Percentiles rank a stretch among this genome's conserved stretches.
These are phyloP conservation scores for Malassezia yamatoensis DNA, from an alignment of 1,284 basidiomycete species.

Conservation along the genomic window DNA sequence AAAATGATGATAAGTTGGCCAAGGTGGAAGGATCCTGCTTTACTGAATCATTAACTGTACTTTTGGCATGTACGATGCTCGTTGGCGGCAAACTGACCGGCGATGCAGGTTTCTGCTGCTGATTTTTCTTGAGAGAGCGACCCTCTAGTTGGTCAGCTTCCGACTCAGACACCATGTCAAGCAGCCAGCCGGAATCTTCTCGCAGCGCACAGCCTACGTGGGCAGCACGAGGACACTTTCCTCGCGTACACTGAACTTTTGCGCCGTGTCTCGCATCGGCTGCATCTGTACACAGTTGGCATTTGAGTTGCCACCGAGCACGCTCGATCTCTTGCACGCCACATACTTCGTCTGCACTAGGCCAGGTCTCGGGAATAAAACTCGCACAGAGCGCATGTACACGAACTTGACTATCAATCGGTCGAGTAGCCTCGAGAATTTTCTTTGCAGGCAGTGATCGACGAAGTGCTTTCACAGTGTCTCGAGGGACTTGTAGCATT, in stretches of 20 bases:
- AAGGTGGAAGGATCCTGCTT: no score
- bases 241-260: constrained; percentile 85
- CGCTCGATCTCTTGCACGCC: constrained; percentile 34
- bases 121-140: constrained; percentile 1
- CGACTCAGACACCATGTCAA: constrained; percentile 27
- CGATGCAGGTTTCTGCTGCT: no score
- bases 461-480: constrained; percentile 4
- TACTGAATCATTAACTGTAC: no score
- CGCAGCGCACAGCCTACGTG: constrained; percentile 74
- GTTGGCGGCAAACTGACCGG: no score
- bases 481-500: constrained; percentile 25
- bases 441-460: background rate
- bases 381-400: constrained; percentile 44
- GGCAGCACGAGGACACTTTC: constrained; percentile 82
- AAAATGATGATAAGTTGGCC: no score
- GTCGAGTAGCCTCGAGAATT: background rate
- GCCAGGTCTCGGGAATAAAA: constrained; percentile 43
- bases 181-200: constrained; percentile 37
- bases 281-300: constrained; percentile 64
- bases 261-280: constrained; percentile 66
- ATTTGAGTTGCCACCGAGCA: constrained; percentile 56
- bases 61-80: no score
- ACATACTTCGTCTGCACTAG: constrained; percentile 24
- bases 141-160: constrained; percentile 38
- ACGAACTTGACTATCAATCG: background rate